phyloP scores from a whole-genome alignment of 2,329 filamentous ascomycete species.

The Fusarium poae region DNA sequence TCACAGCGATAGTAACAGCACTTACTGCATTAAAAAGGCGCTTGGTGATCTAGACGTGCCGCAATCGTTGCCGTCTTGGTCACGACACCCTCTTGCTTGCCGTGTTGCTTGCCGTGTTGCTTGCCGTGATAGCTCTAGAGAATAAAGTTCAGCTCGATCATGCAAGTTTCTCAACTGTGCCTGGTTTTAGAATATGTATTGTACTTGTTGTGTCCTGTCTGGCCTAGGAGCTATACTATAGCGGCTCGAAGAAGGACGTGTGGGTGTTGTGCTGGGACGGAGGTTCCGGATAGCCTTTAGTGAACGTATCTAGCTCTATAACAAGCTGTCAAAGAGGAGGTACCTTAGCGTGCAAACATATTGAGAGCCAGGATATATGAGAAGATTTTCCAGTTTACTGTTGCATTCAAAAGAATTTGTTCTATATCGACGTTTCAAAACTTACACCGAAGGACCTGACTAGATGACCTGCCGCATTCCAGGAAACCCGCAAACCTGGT shows the following conservation, averaged over 20 bases:
- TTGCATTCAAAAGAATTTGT: background rate
- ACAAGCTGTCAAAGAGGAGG: conserved; percentile 1
- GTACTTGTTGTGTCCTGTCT: background rate
- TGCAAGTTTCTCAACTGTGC: background rate
- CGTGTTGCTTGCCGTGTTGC: no score
- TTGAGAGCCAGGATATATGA: background rate
- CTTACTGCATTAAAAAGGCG: background rate
- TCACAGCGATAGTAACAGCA: background rate
- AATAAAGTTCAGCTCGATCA: background rate
- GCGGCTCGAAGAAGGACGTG: background rate
- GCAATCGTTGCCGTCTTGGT: background rate
- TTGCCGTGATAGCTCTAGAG: background rate
- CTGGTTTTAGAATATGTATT: no score
- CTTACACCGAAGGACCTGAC: background rate
- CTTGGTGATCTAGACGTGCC: background rate
- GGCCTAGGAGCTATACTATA: background rate
- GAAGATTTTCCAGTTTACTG: background rate
- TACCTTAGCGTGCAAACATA: background rate
- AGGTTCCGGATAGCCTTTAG: background rate
- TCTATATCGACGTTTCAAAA: background rate
- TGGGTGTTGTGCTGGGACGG: background rate
- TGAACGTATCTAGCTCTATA: background rate
- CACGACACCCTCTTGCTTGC: conserved; percentile 6
- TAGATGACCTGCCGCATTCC: conserved; percentile 29
- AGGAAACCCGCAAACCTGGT: conserved; percentile 5